Base-by-base conservation (phyloP, 2,329 filamentous ascomycete species). In the Pestalotiopsis sp. region DNA sequence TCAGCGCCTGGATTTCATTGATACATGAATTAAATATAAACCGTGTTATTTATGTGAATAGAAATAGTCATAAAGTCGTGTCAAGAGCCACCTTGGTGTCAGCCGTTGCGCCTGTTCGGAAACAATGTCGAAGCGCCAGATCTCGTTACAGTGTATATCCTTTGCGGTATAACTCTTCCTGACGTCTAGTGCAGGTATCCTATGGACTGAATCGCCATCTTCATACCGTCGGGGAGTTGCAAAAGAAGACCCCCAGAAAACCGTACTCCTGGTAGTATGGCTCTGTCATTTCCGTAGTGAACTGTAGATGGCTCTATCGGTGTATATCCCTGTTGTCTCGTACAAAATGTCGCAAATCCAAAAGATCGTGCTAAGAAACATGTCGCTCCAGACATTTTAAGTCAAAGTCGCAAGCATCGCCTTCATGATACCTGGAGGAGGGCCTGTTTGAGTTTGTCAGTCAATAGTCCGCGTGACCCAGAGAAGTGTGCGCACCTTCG, bases 391-490 rank as follows among this genome's bases (percentile, higher is more conserved):
- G 45, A 20, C 13, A 23, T 23, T 31, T 84, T 76, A 93, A 62
- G 91, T 93, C 72, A 93, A 80, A 66, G 91, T 93, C 66, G 87
- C 87, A 80, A 93, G 83, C 91, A 93, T 92, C 65, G 90, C 90
- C 76, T 87, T 89, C 78, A 93, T 80, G 71, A 92, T 80, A 68
- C 82, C 84, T 68, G 91, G 89, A 70, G 87, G 87, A 63, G 91
- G 90, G 75, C 86, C 91, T 93, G 79, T 68, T 25, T 70, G 63
- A 25, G n/a, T 11, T 52, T 36, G 58, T 67, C 49, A 67, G 66
- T 39, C 57, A 56, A 62, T 5, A 23, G 57, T 61, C 41, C n/a
- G 4, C 13, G 2, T 52, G 13, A 63, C 36, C 52, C 3, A 52
- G 62, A 36, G 36, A 27, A 20, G 36, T 25, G 23, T 62, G 73